Evolutionary conservation across 371 early-diverging fungal genomes (phyloP).

Genomic region (Homolaphlyctis polyrhiza): DNA sequence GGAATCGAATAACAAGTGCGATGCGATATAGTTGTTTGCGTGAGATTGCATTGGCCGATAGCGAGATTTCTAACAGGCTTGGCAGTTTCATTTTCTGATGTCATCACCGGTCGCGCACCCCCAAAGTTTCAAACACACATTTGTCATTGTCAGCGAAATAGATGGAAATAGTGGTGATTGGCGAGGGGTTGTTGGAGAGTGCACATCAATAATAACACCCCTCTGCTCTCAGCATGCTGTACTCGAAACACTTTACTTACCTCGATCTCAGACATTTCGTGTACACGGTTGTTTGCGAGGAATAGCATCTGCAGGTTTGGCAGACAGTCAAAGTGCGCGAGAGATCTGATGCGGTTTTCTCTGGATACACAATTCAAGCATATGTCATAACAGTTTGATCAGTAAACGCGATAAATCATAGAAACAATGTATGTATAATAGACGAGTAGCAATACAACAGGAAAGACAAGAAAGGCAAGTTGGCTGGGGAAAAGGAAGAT

Average conservation of each 20-base stretch:
- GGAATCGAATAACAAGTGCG: slow-evolving; percentile 39
- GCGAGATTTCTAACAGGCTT: slow-evolving; percentile 34
- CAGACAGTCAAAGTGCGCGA: slow-evolving; percentile 42
- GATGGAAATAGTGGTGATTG: background rate
- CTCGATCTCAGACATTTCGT: slow-evolving; percentile 45
- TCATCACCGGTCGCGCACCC: background rate
- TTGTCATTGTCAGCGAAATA: no score
- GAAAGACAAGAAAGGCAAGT: no score
- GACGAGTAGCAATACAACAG: no score
- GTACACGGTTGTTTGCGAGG: slow-evolving; percentile 39
- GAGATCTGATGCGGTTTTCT: slow-evolving; percentile 45
- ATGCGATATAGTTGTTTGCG: slow-evolving; percentile 41
- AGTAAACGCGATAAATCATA: background rate
- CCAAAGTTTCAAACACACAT: no score
- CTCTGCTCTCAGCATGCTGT: no score
- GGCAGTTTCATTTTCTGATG: slow-evolving; percentile 49
- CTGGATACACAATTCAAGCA: slow-evolving; percentile 13
- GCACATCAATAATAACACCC: background rate
- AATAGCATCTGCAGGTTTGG: slow-evolving; percentile 39
- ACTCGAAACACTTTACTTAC: no score
- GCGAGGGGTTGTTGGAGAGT: background rate
- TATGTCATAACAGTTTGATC: background rate
- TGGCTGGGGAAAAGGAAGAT: no score
- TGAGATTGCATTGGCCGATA: slow-evolving; percentile 36
- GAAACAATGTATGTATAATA: no score